Conservation (phyloP, 2,329 filamentous ascomycete genomes). For the Fusarium ramigenum region DNA sequence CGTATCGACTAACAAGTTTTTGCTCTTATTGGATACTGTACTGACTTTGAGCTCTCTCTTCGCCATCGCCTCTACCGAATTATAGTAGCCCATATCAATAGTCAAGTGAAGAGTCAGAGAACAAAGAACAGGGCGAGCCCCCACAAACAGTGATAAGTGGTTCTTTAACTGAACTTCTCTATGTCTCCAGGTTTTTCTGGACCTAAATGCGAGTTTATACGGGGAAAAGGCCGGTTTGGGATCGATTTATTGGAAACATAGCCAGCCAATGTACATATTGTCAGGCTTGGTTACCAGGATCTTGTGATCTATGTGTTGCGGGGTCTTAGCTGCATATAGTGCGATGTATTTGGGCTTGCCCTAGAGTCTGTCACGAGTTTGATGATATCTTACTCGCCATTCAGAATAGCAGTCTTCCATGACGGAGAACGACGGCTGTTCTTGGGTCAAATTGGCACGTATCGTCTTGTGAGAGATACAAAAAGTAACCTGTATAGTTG, state of each 20-base stretch:
- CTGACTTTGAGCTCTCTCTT: conserved; percentile 3
- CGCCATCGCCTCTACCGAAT: conserved; percentile 15
- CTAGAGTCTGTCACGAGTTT: neutral
- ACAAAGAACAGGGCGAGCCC: neutral
- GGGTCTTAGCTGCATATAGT: neutral
- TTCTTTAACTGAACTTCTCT: neutral
- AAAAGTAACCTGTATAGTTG: too few species aligned
- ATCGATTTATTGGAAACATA: neutral
- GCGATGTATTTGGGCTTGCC: neutral
- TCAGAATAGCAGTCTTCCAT: neutral
- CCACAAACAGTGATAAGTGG: neutral
- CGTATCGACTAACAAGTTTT: conserved; percentile 18
- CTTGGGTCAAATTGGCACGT: neutral
- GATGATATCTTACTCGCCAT: neutral
- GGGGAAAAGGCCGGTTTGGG: neutral
- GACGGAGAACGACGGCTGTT: neutral
- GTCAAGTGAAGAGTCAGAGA: conserved; percentile 10
- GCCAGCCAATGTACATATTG: neutral
- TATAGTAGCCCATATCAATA: conserved; percentile 38
- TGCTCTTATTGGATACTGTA: neutral
- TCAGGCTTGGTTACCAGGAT: too few species aligned
- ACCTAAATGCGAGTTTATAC: neutral
- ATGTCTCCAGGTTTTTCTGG: neutral
- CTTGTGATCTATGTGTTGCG: neutral
- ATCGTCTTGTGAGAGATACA: neutral